Conservation (phyloP, 345 rosid genomes). For the Dipteronia dyeriana region DNA sequence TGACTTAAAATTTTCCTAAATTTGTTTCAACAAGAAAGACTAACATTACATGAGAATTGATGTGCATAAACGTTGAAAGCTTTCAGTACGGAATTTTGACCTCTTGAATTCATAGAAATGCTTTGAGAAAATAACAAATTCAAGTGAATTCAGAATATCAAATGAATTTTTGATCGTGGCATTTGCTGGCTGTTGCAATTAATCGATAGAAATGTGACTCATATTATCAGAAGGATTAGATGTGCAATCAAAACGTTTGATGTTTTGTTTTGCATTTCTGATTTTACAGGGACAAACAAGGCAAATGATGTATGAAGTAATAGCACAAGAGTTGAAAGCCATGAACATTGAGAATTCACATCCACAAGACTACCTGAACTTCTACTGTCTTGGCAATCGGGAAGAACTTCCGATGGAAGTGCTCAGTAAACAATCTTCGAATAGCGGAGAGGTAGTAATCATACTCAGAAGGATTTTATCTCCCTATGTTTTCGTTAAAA, state of each 20-base stretch:
- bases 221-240: not conserved
- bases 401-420: constrained; percentile 50
- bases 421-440: constrained; percentile 4
- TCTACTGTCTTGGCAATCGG: constrained; percentile 80
- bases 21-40: not conserved
- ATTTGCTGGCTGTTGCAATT: too few species aligned
- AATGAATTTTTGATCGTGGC: not conserved
- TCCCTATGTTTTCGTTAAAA: not conserved
- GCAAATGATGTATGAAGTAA: constrained; percentile 79
- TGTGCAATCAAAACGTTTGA: not conserved
- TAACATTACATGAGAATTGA: not conserved
- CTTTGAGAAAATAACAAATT: not conserved
- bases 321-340: constrained; percentile 63
- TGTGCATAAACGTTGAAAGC: not conserved
- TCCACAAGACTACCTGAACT: constrained; percentile 79
- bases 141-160: too few species aligned
- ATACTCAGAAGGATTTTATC: not conserved
- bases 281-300: constrained; percentile 67
- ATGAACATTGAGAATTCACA: constrained; percentile 48
- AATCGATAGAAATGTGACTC: not conserved
- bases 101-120: too few species aligned
- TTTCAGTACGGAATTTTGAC: not conserved
- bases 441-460: constrained; percentile 43
- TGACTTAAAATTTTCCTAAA: not conserved
- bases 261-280: constrained; percentile 5